phyloP scores from a whole-genome alignment of 2,329 filamentous ascomycete genomes.

The Xylariaceae sp. region DNA sequence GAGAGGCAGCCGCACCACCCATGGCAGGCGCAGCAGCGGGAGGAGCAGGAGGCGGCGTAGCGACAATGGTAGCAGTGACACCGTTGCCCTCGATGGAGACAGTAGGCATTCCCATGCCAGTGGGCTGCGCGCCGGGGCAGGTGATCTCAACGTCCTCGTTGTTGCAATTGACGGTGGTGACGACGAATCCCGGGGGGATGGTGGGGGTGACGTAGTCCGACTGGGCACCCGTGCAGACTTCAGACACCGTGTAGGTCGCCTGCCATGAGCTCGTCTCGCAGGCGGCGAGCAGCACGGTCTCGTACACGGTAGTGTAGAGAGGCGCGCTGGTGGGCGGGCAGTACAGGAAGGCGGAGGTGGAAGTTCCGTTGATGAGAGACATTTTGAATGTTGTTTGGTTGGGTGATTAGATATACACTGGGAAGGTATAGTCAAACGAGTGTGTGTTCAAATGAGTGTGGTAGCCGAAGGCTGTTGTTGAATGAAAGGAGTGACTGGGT shows the following conservation, averaged over 20 bases:
- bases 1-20: conserved; percentile 1
- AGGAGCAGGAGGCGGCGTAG: conserved; percentile 16
- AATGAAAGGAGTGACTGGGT: no score
- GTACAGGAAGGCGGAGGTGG: conserved; percentile 29
- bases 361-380: conserved; percentile 27
- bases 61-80: conserved; percentile 30
- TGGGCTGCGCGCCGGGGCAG: conserved; percentile 33
- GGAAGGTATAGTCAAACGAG: conserved; percentile 5
- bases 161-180: conserved; percentile 35
- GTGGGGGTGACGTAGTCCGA: conserved; percentile 26
- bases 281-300: conserved; percentile 35
- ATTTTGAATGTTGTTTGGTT: conserved; percentile 18
- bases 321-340: conserved; percentile 28
- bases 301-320: conserved; percentile 37
- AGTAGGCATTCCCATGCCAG: conserved; percentile 22
- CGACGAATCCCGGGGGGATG: conserved; percentile 37
- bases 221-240: conserved; percentile 33
- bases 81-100: conserved; percentile 34
- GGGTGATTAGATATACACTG: conserved; percentile 6
- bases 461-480: conserved; percentile 24
- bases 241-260: conserved; percentile 39
- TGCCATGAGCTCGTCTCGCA: conserved; percentile 36
- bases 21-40: conserved; percentile 6
- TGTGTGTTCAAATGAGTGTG: conserved; percentile 24
- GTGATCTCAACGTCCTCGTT: conserved; percentile 34